phyloP scores from a whole-genome alignment of 2,329 filamentous ascomycete species.

The Aspergillus sergii region DNA sequence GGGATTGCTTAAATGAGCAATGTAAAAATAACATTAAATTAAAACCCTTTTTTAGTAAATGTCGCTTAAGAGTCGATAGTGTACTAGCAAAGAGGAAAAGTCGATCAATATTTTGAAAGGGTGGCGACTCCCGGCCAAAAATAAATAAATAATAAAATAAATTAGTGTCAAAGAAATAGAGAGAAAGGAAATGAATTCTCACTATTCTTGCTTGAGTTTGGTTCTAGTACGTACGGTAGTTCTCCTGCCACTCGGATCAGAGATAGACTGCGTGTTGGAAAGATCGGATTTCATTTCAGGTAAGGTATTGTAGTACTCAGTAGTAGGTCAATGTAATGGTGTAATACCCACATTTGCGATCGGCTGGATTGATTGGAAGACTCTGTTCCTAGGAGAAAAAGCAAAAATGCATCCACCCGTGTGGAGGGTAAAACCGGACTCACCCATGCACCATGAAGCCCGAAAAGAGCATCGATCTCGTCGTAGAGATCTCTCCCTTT shows the following conservation, averaged over 20 bases:
- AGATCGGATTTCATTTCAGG: neutral
- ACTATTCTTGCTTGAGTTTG: neutral
- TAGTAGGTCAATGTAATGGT: constrained; percentile 1
- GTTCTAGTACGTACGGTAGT: neutral
- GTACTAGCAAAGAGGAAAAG: constrained; percentile 10
- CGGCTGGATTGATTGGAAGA: constrained; percentile 6
- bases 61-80: neutral
- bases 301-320: neutral
- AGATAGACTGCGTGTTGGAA: neutral
- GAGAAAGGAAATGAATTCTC: neutral
- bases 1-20: constrained; percentile 2
- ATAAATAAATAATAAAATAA: neutral
- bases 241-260: neutral
- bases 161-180: neutral
- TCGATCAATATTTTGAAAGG: neutral
- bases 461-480: neutral
- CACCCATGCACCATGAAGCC: neutral
- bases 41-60: neutral
- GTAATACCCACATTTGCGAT: neutral
- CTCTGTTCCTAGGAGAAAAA: constrained; percentile 10
- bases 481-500: neutral
- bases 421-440: constrained; percentile 10
- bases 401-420: constrained; percentile 14
- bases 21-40: neutral
- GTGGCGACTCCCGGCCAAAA: neutral